Evolutionary conservation across 1,139 yeast species (phyloP).

Genomic region (Sugiyamaella castrensis): DNA sequence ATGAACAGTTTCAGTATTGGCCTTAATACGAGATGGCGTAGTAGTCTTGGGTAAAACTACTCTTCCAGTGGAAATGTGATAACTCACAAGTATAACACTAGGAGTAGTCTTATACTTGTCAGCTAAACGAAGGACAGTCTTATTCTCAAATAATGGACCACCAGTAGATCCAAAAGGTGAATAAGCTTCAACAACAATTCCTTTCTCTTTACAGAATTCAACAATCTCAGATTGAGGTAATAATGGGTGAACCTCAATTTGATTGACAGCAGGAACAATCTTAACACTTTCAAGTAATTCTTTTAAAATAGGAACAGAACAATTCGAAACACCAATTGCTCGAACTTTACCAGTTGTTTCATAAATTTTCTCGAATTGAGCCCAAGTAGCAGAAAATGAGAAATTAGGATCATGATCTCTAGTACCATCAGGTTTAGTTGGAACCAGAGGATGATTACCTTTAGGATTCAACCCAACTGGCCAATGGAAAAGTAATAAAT

Average conservation of each 20-base stretch:
- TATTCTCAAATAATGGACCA: constrained; percentile 59
- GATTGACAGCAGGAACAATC: constrained; percentile 67
- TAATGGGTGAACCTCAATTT: constrained; percentile 72
- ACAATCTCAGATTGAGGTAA: constrained; percentile 66
- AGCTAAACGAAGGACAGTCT: constrained; percentile 51
- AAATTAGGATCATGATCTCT: constrained; percentile 49
- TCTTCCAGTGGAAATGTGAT: constrained; percentile 69
- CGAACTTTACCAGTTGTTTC: constrained; percentile 56
- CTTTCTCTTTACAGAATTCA: constrained; percentile 51
- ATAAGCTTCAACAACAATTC: constrained; percentile 67
- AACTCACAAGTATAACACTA: constrained; percentile 63
- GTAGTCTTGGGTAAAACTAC: constrained; percentile 74
- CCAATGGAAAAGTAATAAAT: constrained; percentile 84
- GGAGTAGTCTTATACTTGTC: constrained; percentile 52
- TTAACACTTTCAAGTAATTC: constrained; percentile 51
- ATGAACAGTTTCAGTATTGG: constrained; percentile 53
- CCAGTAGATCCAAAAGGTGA: constrained; percentile 75
- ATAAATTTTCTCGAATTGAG: constrained; percentile 56
- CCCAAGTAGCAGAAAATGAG: constrained; percentile 66
- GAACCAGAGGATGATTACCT: constrained; percentile 43
- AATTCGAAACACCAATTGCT: constrained; percentile 80
- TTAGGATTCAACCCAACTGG: constrained; percentile 57
- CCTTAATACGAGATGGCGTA: constrained; percentile 55
- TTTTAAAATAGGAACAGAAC: constrained; percentile 53
- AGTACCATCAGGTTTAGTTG: constrained; percentile 46